A percentile compares a stretch with the other conserved stretches of the same genome.
These are phyloP conservation scores for Tieghemostelium lacteum DNA, from an alignment of 78 protist species.

Conservation along the genomic window DNA sequence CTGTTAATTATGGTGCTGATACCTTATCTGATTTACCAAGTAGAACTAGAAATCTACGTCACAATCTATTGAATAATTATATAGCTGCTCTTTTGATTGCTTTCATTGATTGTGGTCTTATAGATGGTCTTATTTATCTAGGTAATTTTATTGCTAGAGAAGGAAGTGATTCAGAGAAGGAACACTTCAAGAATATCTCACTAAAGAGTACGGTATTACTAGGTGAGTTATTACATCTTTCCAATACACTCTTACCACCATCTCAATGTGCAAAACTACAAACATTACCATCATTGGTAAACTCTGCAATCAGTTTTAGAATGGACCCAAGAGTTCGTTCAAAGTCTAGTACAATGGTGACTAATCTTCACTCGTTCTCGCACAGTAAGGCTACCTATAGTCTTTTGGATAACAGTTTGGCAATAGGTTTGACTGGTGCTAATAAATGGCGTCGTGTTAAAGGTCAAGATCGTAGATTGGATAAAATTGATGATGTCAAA, in stretches of 20 bases:
- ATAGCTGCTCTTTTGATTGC: conserved; percentile 53
- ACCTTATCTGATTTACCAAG: conserved; percentile 53
- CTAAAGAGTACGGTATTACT: conserved; percentile 56
- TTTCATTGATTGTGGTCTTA: conserved; percentile 68
- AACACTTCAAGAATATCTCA: conserved; percentile 7
- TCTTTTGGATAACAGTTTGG: conserved; percentile 13
- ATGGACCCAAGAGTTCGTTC: conserved; percentile 71
- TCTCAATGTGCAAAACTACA: conserved; percentile 75
- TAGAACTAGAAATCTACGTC: conserved; percentile 32
- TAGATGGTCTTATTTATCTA: conserved; percentile 72
- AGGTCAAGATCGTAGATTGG: conserved; percentile 67
- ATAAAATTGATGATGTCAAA: conserved; percentile 51
- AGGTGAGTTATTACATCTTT: conserved; percentile 54
- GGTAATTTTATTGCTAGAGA: conserved; percentile 41
- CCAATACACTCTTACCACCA: conserved; percentile 63
- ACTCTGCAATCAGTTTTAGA: conserved; percentile 61
- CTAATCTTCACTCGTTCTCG: conserved; percentile 56
- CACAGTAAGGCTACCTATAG: conserved; percentile 37
- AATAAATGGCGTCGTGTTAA: conserved; percentile 70
- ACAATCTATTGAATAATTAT: conserved; percentile 75
- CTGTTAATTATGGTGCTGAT: conserved; percentile 38
- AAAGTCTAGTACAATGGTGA: conserved; percentile 63
- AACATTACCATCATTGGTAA: conserved; percentile 73
- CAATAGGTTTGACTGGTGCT: conserved; percentile 54
- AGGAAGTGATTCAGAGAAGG: conserved; percentile 30